Evolutionary conservation across 179 eudicot species (phyloP), one percentile per base, ranked within the genome.

Genomic region (Camellia oleifera): DNA sequence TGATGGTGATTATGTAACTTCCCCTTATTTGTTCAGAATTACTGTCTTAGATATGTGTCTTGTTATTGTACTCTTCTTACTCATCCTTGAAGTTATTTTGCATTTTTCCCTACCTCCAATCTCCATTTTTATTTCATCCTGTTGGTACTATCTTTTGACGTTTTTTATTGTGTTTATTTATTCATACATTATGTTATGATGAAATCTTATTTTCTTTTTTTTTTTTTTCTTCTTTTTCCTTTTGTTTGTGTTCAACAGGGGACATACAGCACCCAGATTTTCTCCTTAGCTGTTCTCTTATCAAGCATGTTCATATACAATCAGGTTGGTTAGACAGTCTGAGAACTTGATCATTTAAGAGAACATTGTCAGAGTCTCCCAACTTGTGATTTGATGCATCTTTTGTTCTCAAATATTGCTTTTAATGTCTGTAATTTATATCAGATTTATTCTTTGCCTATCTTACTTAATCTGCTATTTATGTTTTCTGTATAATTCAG

Each of bases 231-330:
- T 18, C 72, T 4, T 54, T 74, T 53, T 69, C 50, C 67, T 81
- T 80, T 56, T 73, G 48, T 54, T 15, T 74, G 77, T 74, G 50
- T 48, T 58, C 40, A 18, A 50, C 98, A 97, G 99, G 98, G 97
- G 81, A 94, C 95, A 60, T 97, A 97, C 86, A 97, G 99, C 87
- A 90, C 97, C 54, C 99, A 97, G 80, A 94, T 97, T 74, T 94
- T 97, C 86, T 94, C 99, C 72, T 79, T 97, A 83, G 98, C 98
- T 80, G 97, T 97, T 58, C 91, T 94, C 48, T 81, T 97, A 74
- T 97, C 99, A 56, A 94, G 98, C 92, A 97, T 94, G 98, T 97
- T 97, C 86, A 82, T 97, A 71, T 97, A 94, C 77, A 97, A 96
- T 85, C 99, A 97, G 99, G 99, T 94, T 76, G 64, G 85, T 40